A percentile compares a stretch with the other conserved stretches of the same genome.
These are phyloP conservation scores for Pseudonitzschia delicatissima DNA, from an alignment of 108 stramenopile genomes.

Conservation along the genomic window DNA sequence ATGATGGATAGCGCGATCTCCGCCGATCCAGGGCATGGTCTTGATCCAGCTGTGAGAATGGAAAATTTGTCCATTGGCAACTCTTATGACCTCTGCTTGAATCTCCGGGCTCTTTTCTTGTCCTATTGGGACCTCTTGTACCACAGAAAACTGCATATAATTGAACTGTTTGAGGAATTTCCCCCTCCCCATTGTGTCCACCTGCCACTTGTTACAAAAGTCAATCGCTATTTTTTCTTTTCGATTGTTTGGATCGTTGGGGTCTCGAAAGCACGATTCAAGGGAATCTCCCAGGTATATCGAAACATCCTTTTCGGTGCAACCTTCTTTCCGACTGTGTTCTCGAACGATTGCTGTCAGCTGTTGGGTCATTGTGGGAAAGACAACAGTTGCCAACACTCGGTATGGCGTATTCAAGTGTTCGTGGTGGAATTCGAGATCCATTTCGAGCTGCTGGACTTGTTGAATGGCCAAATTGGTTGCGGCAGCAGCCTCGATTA, in stretches of 20 bases:
- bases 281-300: conserved; percentile 47
- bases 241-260: conserved; percentile 26
- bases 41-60: conserved; percentile 33
- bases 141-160: conserved; percentile 1
- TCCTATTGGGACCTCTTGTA: conserved; percentile 29
- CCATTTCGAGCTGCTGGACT: conserved; percentile 38
- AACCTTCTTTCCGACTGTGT: conserved; percentile 21
- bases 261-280: conserved; percentile 37
- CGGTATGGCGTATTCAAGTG: conserved; percentile 47
- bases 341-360: conserved; percentile 28
- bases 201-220: conserved; percentile 29
- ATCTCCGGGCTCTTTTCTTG: conserved; percentile 2
- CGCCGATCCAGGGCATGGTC: conserved; percentile 28
- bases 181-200: conserved; percentile 1
- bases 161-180: conserved; percentile 19
- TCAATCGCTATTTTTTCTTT: conserved; percentile 22
- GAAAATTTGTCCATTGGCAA: not conserved
- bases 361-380: conserved; percentile 32
- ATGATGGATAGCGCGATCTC: conserved; percentile 39
- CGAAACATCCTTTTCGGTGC: conserved; percentile 20
- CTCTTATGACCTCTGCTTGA: not conserved
- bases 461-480: conserved; percentile 45
- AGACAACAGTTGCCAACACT: conserved; percentile 32
- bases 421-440: conserved; percentile 29
- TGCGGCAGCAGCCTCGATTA: conserved; percentile 36